A percentile compares a stretch with the other conserved stretches of the same genome.
Conservation (phyloP, 78 protist genomes). For the slime mould (Dictyostelium discoideum) region DNA sequence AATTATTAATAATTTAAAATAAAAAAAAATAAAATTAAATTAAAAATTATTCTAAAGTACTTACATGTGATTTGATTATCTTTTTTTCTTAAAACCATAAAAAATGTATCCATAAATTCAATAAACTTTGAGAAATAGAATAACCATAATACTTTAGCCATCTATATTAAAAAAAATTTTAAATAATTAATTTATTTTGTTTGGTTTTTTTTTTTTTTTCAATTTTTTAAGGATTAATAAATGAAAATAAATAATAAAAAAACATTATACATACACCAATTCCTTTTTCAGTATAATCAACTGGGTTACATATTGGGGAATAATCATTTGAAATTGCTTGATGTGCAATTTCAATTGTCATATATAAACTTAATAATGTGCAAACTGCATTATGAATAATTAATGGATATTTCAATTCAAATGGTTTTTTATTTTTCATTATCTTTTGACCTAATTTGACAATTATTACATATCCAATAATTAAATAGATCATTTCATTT, state of each 20-base stretch:
- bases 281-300: slow-evolving; percentile 58
- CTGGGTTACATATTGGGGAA: slow-evolving; percentile 55
- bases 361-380: slow-evolving; percentile 37
- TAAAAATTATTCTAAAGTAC: neutral
- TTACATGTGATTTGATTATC: slow-evolving; percentile 54
- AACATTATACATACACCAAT: slow-evolving; percentile 43
- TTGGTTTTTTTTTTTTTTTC: too few relatives aligned
- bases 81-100: slow-evolving; percentile 68
- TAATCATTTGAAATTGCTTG: slow-evolving; percentile 60
- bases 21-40: too few relatives aligned
- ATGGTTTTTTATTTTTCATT: slow-evolving; percentile 64
- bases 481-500: slow-evolving; percentile 36
- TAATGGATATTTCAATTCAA: slow-evolving; percentile 42
- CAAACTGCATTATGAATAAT: slow-evolving; percentile 45
- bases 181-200: too few relatives aligned
- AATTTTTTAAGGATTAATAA: too few relatives aligned
- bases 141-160: slow-evolving; percentile 81
- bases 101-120: slow-evolving; percentile 67
- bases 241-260: neutral
- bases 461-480: slow-evolving; percentile 16
- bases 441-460: slow-evolving; percentile 25
- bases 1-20: too few relatives aligned
- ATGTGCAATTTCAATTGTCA: slow-evolving; percentile 28
- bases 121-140: slow-evolving; percentile 71
- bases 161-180: slow-evolving; percentile 1